Evolutionary conservation across 345 rosid species (phyloP).

Genomic region (Euphorbia lathyris): DNA sequence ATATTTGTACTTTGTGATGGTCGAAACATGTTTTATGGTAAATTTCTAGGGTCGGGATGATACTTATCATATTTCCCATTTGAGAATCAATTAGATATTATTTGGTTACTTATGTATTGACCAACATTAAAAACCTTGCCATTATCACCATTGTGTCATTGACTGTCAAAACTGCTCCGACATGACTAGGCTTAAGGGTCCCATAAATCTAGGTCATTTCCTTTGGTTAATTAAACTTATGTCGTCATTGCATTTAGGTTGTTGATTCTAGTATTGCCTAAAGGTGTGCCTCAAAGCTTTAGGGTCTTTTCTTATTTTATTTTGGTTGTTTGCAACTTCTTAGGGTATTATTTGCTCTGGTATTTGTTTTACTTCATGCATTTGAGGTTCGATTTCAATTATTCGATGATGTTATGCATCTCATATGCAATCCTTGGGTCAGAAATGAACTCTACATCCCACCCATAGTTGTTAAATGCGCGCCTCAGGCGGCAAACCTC

Average conservation of each 20-base stretch:
- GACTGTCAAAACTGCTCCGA: neutral
- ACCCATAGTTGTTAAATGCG: too few relatives aligned
- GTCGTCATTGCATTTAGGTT: neutral
- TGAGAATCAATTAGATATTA: neutral
- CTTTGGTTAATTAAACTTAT: neutral
- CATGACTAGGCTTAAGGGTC: neutral
- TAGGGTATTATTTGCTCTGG: neutral
- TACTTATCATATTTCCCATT: neutral
- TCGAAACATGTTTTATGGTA: neutral
- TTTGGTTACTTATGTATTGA: neutral
- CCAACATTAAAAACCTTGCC: neutral
- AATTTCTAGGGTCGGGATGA: neutral
- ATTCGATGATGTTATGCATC: neutral
- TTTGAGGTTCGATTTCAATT: neutral
- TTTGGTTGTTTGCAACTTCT: neutral
- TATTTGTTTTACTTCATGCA: neutral
- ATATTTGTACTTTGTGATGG: neutral
- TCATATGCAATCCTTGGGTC: neutral
- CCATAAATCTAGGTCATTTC: neutral
- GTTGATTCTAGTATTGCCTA: neutral
- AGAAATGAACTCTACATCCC: neutral
- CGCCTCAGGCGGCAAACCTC: too few relatives aligned
- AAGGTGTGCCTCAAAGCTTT: neutral
- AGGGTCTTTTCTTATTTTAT: neutral
- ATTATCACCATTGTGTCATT: neutral